Conservation (phyloP, 176 grass and related monocot genomes). For the Bonia amplexicaulis region DNA sequence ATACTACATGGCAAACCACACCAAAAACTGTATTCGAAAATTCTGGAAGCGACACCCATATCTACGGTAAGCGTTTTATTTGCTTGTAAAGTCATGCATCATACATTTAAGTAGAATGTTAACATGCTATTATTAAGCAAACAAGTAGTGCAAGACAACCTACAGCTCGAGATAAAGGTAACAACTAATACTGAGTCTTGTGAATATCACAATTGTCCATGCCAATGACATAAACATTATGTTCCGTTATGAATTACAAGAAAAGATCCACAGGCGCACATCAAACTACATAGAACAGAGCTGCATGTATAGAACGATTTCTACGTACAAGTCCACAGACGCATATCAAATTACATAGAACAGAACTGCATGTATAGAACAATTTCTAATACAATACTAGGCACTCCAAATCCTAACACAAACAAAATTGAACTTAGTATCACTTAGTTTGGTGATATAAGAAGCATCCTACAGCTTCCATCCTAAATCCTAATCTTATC, state of each 20-base stretch:
- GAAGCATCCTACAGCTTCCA: neutral
- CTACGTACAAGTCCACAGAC: neutral
- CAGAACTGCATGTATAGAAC: neutral
- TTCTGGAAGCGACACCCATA: neutral
- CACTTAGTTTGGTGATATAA: slow-evolving; percentile 7
- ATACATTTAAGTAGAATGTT: slow-evolving; percentile 4
- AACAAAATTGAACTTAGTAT: slow-evolving; percentile 7
- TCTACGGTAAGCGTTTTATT: neutral
- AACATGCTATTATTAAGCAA: slow-evolving; percentile 5
- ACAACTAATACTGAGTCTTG: neutral
- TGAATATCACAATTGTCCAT: neutral
- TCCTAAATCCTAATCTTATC: neutral
- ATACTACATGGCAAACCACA: neutral
- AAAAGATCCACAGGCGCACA: neutral
- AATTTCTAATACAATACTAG: slow-evolving; percentile 6
- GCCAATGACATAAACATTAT: neutral
- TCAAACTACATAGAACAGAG: neutral
- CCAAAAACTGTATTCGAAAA: neutral
- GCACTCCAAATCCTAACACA: slow-evolving; percentile 15
- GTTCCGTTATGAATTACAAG: neutral
- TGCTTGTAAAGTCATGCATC: neutral
- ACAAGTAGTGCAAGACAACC: neutral
- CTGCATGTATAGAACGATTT: neutral
- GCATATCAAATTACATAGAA: neutral
- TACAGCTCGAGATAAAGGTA: neutral